Evolutionary conservation across 805 yeast species (phyloP), one percentile per base, ranked within the genome.

Genomic region (Myxozyma melibiosi): DNA sequence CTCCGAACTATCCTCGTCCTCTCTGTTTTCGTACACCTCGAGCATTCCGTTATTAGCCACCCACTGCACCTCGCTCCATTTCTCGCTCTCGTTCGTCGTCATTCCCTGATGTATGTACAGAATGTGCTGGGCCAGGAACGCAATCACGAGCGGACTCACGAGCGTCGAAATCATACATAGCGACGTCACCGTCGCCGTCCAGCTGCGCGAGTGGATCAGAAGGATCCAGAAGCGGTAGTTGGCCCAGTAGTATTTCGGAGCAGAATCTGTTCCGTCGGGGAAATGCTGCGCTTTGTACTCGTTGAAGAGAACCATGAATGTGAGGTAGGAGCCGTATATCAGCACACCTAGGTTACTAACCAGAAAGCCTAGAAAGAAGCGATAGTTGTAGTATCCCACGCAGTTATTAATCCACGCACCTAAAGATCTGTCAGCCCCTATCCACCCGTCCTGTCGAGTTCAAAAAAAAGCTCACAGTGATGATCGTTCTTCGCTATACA

Each of bases 61-160:
- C 47, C 80, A 78, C 53, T 83, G 83, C 13, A 88, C 76, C 2
- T 77, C 82, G 18, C 74, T 80, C 95, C 95, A 88, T 67, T 88
- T 88, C 49, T 76, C 82, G 16, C 80, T 73, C 70, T 88, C 96
- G 66, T 85, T 86, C 3, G 91, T 85, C 11, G 94, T 86, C 68
- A 84, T 84, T 0, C 96, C 96, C 40, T 80, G 75, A 61, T 76
- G 78, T 1, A 86, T 72, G 61, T 81, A 76, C 31, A 76, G 67
- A 25, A 82, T 38, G 62, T 84, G 88, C 56, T 76, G 68, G 27
- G 63, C 67, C 1, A 75, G 55, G 62, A 83, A 82, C 47, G 78
- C 75, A 11, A 70, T 58, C 24, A 78, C 72, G n/a, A 83, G 70
- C 0, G 79, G 56, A 2, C 76, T 70, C 55, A 83, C 76, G 14